Base-by-base conservation (phyloP, 1,139 yeast genomes). In the Pichia sp. region DNA sequence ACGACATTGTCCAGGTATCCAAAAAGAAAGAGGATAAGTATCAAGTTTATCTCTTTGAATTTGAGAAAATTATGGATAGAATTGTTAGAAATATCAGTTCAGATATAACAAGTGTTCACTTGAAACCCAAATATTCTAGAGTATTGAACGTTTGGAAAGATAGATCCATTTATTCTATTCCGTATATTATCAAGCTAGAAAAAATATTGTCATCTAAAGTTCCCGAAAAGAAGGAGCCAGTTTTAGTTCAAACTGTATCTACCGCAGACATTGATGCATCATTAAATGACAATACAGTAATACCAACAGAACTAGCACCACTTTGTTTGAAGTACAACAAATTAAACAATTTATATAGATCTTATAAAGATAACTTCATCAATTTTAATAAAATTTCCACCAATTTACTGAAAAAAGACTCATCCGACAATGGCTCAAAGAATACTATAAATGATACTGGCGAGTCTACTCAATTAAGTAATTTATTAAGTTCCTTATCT, bases 1-100 rank as follows among this genome's bases (percentile, higher is more conserved):
- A 87, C 59, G 96, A 87, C 55, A 83, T 87, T 29, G 84, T 85
- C 1, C 96, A 87, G 62, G 85, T 85, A 58, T 79, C 92, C 3
- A 71, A 82, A 46, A 34, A 34, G 11, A 81, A 84, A 39, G 79
- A 80, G 56, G 71, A 75, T 52, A 79, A 76, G 55, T 55, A 54
- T 44, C 65, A 64, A 2, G 86, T 80, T 45, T 82, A 82, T 53
- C 65, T 81, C 7, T 64, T 63, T 4, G 82, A 79, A 4, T 86
- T 85, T 62, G 72, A 75, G 5, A 49, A 58, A 5, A 63, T 67
- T 1, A 69, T 72, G 49, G 56, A 60, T 27, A 52, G 56, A 39
- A 68, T 63, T 56, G 6, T 8, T 10, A 65, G 40, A 72, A 73
- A 44, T 57, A 59, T 5, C 54, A 63, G 75, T 10, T 40, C 48